Evolutionary conservation across 2,329 filamentous ascomycete genomes (phyloP).

Genomic region (Pseudocercospora eumusae): DNA sequence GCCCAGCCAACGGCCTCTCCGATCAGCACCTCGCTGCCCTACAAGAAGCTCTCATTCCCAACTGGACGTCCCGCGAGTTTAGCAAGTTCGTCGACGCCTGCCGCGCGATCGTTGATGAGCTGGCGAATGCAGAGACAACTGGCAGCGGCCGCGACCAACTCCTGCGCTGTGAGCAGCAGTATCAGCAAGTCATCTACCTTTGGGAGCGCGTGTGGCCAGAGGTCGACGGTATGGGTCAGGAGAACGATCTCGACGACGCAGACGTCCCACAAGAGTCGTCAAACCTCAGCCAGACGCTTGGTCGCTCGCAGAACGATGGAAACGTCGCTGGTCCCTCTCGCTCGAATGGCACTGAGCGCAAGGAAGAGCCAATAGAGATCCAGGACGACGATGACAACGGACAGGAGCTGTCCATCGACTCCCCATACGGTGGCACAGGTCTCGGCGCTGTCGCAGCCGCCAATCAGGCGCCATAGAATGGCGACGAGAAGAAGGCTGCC

Average conservation of each 20-base stretch:
- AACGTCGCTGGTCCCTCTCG: constrained; percentile 17
- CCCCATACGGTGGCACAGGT: constrained; percentile 29
- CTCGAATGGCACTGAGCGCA: constrained; percentile 15
- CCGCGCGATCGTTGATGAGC: constrained; percentile 51
- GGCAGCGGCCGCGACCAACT: constrained; percentile 53
- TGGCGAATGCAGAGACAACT: constrained; percentile 50
- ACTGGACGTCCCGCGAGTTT: constrained; percentile 54
- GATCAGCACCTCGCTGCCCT: constrained; percentile 53
- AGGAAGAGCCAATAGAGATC: constrained; percentile 24
- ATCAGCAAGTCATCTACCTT: constrained; percentile 51
- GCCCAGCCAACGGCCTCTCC: constrained; percentile 26
- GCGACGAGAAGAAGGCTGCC: not conserved
- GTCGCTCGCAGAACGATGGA: constrained; percentile 14
- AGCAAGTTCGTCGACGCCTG: constrained; percentile 54
- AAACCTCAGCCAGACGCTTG: constrained; percentile 13
- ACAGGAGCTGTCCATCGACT: constrained; percentile 14
- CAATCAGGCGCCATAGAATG: constrained; percentile 15
- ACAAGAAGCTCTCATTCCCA: constrained; percentile 54
- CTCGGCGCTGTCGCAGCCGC: constrained; percentile 29
- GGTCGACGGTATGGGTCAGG: constrained; percentile 53
- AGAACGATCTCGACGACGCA: constrained; percentile 39
- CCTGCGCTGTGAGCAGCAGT: constrained; percentile 50
- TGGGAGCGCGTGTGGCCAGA: constrained; percentile 54
- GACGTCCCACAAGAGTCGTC: constrained; percentile 10
- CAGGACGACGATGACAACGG: constrained; percentile 27